Base-by-base conservation (phyloP, 2,329 filamentous ascomycete species). In the Aureobasidium namibiae region DNA sequence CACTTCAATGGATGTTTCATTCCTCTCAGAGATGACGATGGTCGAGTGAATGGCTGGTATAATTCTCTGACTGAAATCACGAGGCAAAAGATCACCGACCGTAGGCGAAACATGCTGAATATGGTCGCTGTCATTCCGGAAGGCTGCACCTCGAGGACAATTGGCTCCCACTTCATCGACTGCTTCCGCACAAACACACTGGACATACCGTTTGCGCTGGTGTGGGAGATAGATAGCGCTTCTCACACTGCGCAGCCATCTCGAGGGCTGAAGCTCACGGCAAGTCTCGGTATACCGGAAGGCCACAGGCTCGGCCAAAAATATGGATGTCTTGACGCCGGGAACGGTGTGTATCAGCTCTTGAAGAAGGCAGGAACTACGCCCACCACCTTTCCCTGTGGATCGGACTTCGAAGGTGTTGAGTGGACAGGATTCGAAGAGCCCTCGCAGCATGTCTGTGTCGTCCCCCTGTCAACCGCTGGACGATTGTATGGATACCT, bases 381-480 rank as follows among this genome's bases (percentile, higher is more conserved):
- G 21, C 34, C 41, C 9, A 23, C 18, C 29, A 59, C 57, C 3
- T 33, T 29, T 4, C 57, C 46, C 2, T 16, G 24, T 5, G 46
- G 45, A 36, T 16, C 46, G n/a, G 48, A 59, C 2, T 61, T 67
- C 14, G 59, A 63, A 1, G 65, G 61, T 4, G 41, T 68, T 16
- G 36, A 46, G 1, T 67, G 66, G 66, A 48, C 56, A 29, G 67
- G 67, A 0, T 64, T 61, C 24, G 62, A 61, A 14, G 65, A 66
- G 38, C 56, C 61, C 9, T 61, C 63, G 16, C 58, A 48, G 29
- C 49, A 56, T 6, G 38, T 66, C 21, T 41, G 45, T 18, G 16
- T 18, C 9, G 10, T 59, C n/a, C 44, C 57, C 1, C 21, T 59
- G 1, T 26, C 29, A 13, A 44, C 48, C 13, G 36, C 54, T 14